phyloP scores from a whole-genome alignment of 164 flowering plant genomes.

The Liquidambar formosana region DNA sequence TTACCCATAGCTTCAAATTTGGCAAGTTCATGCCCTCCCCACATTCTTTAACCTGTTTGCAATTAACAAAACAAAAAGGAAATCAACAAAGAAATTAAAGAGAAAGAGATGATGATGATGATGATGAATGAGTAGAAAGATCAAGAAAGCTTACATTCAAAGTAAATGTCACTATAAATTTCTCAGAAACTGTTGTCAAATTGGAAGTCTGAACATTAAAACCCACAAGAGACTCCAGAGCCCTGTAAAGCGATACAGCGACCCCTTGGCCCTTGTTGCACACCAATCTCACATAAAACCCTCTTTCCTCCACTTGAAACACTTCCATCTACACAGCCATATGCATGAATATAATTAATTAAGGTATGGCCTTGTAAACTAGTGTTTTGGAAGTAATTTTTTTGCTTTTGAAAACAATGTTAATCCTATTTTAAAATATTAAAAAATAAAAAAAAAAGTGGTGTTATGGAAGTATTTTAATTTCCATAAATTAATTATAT shows the following conservation, averaged over 20 bases:
- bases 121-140: too few relatives aligned
- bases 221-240: slow-evolving; percentile 62
- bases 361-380: too few relatives aligned
- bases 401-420: too few relatives aligned
- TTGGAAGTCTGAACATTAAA: slow-evolving; percentile 59
- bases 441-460: too few relatives aligned
- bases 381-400: too few relatives aligned
- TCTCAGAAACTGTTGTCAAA: slow-evolving; percentile 42
- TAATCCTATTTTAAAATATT: too few relatives aligned
- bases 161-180: slow-evolving; percentile 49
- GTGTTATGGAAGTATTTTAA: too few relatives aligned
- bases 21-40: slow-evolving; percentile 47
- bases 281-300: slow-evolving; percentile 57
- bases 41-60: slow-evolving; percentile 50
- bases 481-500: too few relatives aligned
- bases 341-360: background rate
- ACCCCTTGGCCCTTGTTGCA: slow-evolving; percentile 62
- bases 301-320: slow-evolving; percentile 67
- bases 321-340: slow-evolving; percentile 74
- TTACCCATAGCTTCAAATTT: slow-evolving; percentile 61
- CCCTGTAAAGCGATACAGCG: slow-evolving; percentile 56
- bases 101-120: too few relatives aligned
- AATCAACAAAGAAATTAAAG: too few relatives aligned
- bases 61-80: background rate
- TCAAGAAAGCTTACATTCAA: slow-evolving; percentile 48